These are phyloP conservation scores for Aphanocladium album DNA, from an alignment of 2,329 filamentous ascomycete genomes.

Conservation along the genomic window DNA sequence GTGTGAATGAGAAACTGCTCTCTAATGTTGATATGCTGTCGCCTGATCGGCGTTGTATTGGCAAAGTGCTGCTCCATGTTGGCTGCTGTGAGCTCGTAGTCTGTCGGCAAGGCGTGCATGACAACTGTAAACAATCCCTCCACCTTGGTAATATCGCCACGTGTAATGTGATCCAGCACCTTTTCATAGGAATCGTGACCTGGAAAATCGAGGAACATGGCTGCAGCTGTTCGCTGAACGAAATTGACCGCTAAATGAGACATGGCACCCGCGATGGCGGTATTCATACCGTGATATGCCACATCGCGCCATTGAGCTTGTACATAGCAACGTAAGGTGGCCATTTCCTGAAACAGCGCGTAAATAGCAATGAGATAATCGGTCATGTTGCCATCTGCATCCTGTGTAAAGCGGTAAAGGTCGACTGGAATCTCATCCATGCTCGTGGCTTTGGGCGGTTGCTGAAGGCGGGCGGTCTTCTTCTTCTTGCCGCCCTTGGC, in stretches of 20 bases:
- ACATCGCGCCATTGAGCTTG: constrained; percentile 40
- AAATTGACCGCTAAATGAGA: constrained; percentile 38
- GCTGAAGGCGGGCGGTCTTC: constrained; percentile 11
- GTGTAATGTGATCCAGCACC: constrained; percentile 36
- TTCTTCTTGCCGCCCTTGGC: constrained; percentile 16
- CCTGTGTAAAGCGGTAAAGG: constrained; percentile 39
- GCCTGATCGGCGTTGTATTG: not conserved
- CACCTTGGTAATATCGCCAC: constrained; percentile 29
- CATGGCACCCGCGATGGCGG: constrained; percentile 38
- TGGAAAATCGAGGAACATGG: constrained; percentile 42
- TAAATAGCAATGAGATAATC: constrained; percentile 42
- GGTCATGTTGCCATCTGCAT: constrained; percentile 29
- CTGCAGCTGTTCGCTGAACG: constrained; percentile 31
- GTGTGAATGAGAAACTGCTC: constrained; percentile 40
- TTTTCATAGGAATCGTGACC: constrained; percentile 39
- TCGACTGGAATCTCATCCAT: constrained; percentile 38
- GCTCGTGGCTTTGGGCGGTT: constrained; percentile 15
- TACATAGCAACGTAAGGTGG: constrained; percentile 32
- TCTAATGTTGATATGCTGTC: constrained; percentile 23
- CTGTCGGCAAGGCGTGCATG: constrained; percentile 3
- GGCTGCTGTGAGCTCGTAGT: not conserved
- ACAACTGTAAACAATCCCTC: constrained; percentile 22
- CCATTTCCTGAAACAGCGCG: constrained; percentile 32
- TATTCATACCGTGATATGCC: constrained; percentile 39
- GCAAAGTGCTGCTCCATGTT: not conserved